Evolutionary conservation across 345 rosid species (phyloP).

Genomic region (Durio zibethinus): DNA sequence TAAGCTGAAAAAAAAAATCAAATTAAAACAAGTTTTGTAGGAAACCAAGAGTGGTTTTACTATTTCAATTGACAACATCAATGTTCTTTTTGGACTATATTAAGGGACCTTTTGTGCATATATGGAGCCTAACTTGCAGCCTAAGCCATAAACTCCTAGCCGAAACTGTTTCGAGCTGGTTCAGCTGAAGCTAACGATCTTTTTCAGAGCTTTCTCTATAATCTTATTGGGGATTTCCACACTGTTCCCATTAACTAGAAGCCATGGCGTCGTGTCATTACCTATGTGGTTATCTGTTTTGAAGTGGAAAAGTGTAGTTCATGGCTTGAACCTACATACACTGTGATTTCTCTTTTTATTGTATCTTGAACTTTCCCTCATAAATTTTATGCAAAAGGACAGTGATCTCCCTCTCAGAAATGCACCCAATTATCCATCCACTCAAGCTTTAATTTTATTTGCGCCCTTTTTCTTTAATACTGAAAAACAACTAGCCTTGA

Average conservation of each 20-base stretch:
- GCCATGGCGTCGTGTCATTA: constrained; percentile 12
- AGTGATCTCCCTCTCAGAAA: constrained; percentile 32
- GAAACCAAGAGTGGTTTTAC: neutral
- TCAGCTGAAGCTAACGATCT: neutral
- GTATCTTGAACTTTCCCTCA: neutral
- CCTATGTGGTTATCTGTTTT: constrained; percentile 8
- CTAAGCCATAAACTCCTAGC: neutral
- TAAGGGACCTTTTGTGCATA: neutral
- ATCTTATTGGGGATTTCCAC: constrained; percentile 5
- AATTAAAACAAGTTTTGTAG: neutral
- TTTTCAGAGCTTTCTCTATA: neutral
- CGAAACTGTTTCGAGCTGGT: neutral
- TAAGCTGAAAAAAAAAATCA: neutral
- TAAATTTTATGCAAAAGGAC: neutral
- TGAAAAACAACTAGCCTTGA: constrained; percentile 21
- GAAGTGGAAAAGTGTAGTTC: constrained; percentile 20
- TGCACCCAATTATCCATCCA: constrained; percentile 37
- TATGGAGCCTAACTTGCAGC: neutral
- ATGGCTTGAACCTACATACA: neutral
- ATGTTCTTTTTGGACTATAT: neutral
- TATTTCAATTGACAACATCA: neutral
- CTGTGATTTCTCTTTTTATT: neutral
- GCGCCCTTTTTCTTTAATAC: constrained; percentile 4
- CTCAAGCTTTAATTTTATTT: constrained; percentile 5
- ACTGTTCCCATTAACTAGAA: constrained; percentile 17